Evolutionary conservation across 1,284 basidiomycete genomes (phyloP).

Genomic region (Cutaneotrichosporon mucoides): DNA sequence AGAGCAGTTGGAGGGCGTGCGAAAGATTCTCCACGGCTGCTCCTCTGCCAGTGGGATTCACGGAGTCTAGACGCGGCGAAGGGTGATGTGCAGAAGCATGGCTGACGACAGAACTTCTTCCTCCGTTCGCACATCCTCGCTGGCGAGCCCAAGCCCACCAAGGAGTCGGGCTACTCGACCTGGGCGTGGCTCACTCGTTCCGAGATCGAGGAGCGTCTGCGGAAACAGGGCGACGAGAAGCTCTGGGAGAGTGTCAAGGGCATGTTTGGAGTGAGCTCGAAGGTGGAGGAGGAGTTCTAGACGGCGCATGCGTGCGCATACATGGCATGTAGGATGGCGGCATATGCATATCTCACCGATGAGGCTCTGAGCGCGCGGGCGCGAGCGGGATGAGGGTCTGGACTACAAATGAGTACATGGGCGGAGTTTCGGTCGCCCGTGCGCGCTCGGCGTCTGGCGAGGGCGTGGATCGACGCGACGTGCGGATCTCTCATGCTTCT

Average conservation of each 20-base stretch:
- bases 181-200: slow-evolving; percentile 40
- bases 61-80: too few relatives aligned
- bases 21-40: too few relatives aligned
- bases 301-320: neutral
- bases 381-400: too few relatives aligned
- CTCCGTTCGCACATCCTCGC: slow-evolving; percentile 47
- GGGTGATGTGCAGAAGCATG: too few relatives aligned
- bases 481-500: too few relatives aligned
- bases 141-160: slow-evolving; percentile 37
- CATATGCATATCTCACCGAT: slow-evolving; percentile 20
- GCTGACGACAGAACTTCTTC: slow-evolving; percentile 44
- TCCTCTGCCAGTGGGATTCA: too few relatives aligned
- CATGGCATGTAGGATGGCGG: neutral
- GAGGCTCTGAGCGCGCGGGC: neutral
- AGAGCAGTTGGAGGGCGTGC: too few relatives aligned
- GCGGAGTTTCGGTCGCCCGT: too few relatives aligned
- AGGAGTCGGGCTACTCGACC: slow-evolving; percentile 25
- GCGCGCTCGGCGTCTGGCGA: too few relatives aligned
- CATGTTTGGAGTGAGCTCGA: slow-evolving; percentile 34
- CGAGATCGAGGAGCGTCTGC: slow-evolving; percentile 37
- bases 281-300: slow-evolving; percentile 12
- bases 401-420: too few relatives aligned
- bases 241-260: slow-evolving; percentile 40
- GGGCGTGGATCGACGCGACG: too few relatives aligned
- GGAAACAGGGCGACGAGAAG: slow-evolving; percentile 35